A percentile compares a stretch with the other conserved stretches of the same genome.
Evolutionary conservation across 2,329 filamentous ascomycete species (phyloP).

Genomic region (Malbranchea cinnamomea): DNA sequence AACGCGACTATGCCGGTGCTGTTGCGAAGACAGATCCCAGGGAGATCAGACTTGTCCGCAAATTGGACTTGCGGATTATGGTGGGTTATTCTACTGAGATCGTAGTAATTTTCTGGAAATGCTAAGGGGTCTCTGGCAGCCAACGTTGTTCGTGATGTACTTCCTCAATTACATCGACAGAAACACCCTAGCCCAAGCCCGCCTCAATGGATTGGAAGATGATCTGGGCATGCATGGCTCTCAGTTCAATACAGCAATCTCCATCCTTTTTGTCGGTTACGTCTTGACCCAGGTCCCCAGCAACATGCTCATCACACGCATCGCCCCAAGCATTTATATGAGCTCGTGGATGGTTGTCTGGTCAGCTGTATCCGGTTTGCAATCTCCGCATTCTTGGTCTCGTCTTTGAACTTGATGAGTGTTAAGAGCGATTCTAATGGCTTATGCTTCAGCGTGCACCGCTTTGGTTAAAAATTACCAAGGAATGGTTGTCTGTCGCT

Average conservation of each 20-base stretch:
- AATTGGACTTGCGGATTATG: constrained; percentile 31
- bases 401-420: constrained; percentile 12
- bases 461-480: constrained; percentile 28
- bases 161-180: constrained; percentile 14
- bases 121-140: constrained; percentile 7
- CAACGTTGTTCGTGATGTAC: constrained; percentile 14
- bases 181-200: constrained; percentile 12
- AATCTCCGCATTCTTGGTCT: constrained; percentile 15
- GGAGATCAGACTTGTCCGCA: constrained; percentile 28
- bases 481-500: constrained; percentile 22
- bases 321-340: constrained; percentile 11
- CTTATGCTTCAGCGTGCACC: constrained; percentile 23
- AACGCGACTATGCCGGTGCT: constrained; percentile 25
- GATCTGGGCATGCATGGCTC: constrained; percentile 31
- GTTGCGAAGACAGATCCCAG: constrained; percentile 25
- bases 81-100: constrained; percentile 11
- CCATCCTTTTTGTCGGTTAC: constrained; percentile 28
- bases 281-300: constrained; percentile 9
- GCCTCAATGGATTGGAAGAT: constrained; percentile 10
- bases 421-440: constrained; percentile 7
- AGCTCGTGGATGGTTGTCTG: constrained; percentile 6
- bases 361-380: constrained; percentile 7
- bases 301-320: constrained; percentile 12
- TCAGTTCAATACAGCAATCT: constrained; percentile 32
- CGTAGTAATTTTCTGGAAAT: not conserved